Base-by-base conservation (phyloP, 2,329 filamentous ascomycete genomes). In the Lecanicillium sp. region DNA sequence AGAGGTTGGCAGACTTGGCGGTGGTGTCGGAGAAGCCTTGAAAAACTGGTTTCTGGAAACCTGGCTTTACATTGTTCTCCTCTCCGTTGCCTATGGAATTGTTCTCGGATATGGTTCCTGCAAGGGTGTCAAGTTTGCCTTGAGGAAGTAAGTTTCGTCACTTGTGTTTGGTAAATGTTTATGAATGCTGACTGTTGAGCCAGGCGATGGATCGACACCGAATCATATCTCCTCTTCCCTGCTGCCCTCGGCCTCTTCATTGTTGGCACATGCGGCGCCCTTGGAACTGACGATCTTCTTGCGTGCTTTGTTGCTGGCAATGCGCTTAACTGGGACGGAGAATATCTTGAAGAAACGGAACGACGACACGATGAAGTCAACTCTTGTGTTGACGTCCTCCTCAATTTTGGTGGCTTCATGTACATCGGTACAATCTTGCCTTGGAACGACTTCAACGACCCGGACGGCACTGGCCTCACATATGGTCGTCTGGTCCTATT, bases 361-460 rank as follows among this genome's bases (percentile, higher is more conserved):
- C 57, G 63, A 8, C 67, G 74, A 8, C 74, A 78, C 47, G 76
- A 80, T 41, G 73, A 78, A 33, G 74, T 80, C 47, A 80, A 80
- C 51, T 64, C 67, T 3, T 68, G 66, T 28, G 62, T 80, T 11
- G 74, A 79, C 37, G 68, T 75, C 0, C 51, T 79, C 0, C 60
- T 80, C 35, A 80, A 79, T 50, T 75, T 77, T 46, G 73, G 67
- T 7, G 73, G 70, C 15, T 79, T 79, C 53, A 72, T 78, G 59
- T 78, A 74, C 43, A 62, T 79, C 31, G 75, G 75, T 1, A 63
- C 64, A 5, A 62, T 70, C 33, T 62, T 79, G 37, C 75, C 74
- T 0, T 79, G 73, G 74, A 41, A 50, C 3, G 57, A 74, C 31
- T 76, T 78, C 51, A 59, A 74, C 36, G 60, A 68, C 33, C 71